Base-by-base conservation (phyloP, 2,329 filamentous ascomycete species). In the Aspergillus ruber region DNA sequence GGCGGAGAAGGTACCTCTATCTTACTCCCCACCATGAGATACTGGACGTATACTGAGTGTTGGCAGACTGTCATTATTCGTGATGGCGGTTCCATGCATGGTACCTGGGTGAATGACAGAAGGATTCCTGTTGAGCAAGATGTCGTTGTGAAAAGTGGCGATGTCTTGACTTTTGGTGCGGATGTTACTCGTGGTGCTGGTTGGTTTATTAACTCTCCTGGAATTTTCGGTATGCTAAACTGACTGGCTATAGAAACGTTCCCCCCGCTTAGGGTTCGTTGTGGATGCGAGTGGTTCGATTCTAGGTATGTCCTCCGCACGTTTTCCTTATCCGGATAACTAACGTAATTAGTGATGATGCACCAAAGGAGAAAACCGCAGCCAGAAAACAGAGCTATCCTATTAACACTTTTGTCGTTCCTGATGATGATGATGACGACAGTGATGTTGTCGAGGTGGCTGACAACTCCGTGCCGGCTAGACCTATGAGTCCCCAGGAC, bases 81-180 rank as follows among this genome's bases (percentile, higher is more conserved):
- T 49, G 82, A 85, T 57, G 67, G 69, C 15, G 74, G 72, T 29
- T 84, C 81, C 7, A 82, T 82, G 74, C 82, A 85, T 59, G 82
- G 82, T 25, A 84, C 81, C 15, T 74, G 65, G 49, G 52, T 84
- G 43, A 80, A 83, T 55, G 70, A 71, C 32, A 56, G 53, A 35
- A 71, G 67, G 35, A 58, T 81, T 21, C 47, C 57, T 3, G 44
- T 71, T 9, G 64, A 62, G 3, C 54, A 68, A 45, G 64, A 69
- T 15, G 68, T 71, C 43, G 50, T 63, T 2, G 50, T 81, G 21
- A 61, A 62, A 1, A 62, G 52, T 43, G 65, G 61, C 13, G 68
- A 71, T 53, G 47, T 64, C 2, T 38, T 72, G 23, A 64, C 59
- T 4, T 77, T 80, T 57, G 78, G 78, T 15, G 65, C 69, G 32